Evolutionary conservation across 1,139 yeast genomes (phyloP), one percentile per base, ranked within the genome.

Genomic region (Suhomyces chickasaworum): DNA sequence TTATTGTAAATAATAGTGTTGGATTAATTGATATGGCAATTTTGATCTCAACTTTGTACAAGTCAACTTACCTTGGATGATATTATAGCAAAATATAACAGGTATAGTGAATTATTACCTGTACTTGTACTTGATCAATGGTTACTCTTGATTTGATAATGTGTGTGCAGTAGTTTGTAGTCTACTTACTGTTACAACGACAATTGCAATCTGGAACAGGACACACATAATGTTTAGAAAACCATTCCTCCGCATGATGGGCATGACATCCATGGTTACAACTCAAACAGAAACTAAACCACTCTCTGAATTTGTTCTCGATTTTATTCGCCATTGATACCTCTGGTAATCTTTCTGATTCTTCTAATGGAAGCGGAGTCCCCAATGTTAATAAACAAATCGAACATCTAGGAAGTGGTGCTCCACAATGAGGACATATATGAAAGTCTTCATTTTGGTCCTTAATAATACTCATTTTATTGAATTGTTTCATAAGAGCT

Each of bases 231-330:
- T 91, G 96, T 62, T 84, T 85, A 16, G 85, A 78, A 61, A 93
- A 93, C 98, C 98, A 93, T 59, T 89, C 96, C 55, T 87, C 90
- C 0, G 98, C 97, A 64, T 93, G 98, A 13, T 86, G 89, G 0
- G 96, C 91, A 68, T 93, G 99, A 77, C 86, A 83, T 1, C 97
- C 97, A 60, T 93, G 98, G 61, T 86, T 89, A 63, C 98, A 93
- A 22, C 85, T 81, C 53, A 93, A 70, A 61, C 99, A 93, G 65
- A 89, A 89, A 54, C 95, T 88, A 54, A 93, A 90, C 96, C 96
- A 84, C 53, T 83, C 82, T 49, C 77, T 66, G 60, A 81, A 78
- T 48, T 70, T 69, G 37, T 68, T 67, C 42, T 66, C 75, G 38
- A 65, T 66, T 34, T 57, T 56, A 27, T 55, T 55, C 7, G 54